Evolutionary conservation across 176 grass and related monocot species (phyloP).

Genomic region (Pontederia paniculata): DNA sequence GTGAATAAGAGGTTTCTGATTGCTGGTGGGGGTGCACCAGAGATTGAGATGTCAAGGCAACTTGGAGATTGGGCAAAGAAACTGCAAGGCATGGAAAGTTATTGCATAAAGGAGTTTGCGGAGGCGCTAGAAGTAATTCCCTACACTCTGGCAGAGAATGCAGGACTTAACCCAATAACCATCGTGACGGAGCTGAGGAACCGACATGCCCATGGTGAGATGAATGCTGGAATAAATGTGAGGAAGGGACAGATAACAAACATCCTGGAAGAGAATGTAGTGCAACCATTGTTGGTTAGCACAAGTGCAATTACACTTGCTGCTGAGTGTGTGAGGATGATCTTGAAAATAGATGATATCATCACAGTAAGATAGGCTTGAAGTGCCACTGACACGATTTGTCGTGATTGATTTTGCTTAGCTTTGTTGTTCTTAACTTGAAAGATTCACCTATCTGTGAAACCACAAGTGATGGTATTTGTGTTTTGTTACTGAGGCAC

Average conservation of each 20-base stretch:
- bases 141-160: conserved; percentile 79
- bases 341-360: conserved; percentile 86
- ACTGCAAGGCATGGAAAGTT: conserved; percentile 78
- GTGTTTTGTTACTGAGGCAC: no score
- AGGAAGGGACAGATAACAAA: conserved; percentile 77
- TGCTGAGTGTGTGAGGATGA: conserved; percentile 73
- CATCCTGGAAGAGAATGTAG: conserved; percentile 74
- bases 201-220: conserved; percentile 55
- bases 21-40: conserved; percentile 74
- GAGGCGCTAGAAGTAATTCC: conserved; percentile 71
- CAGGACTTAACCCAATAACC: conserved; percentile 54
- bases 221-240: conserved; percentile 63
- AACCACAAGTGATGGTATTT: no score
- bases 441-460: no score
- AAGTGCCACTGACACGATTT: no score
- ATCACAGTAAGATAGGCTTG: conserved; percentile 45
- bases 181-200: conserved; percentile 77
- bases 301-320: conserved; percentile 57
- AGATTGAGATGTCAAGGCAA: conserved; percentile 80
- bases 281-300: conserved; percentile 70
- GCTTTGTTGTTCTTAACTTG: no score
- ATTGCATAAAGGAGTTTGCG: conserved; percentile 84
- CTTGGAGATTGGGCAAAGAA: conserved; percentile 66
- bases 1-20: conserved; percentile 78
- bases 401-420: no score